Evolutionary conservation across 2,329 filamentous ascomycete species (phyloP).

Genomic region (Graphium sp.): DNA sequence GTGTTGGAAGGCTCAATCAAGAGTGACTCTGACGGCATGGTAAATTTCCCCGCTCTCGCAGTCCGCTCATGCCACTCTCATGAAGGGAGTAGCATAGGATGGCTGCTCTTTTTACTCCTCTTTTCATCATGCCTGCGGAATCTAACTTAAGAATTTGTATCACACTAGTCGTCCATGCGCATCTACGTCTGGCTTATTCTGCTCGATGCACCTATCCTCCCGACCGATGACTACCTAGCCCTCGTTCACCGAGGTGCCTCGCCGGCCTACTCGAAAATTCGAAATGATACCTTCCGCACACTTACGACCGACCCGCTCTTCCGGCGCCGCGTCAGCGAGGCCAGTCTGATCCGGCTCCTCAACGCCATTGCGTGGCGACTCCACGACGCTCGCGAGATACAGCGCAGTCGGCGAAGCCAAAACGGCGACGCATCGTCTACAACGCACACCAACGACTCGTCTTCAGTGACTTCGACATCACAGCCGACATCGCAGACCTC

Average conservation of each 20-base stretch:
- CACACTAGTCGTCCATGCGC: constrained; percentile 70
- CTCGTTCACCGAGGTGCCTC: constrained; percentile 88
- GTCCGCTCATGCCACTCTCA: neutral
- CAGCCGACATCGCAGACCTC: constrained; percentile 5
- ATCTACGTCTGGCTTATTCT: constrained; percentile 96
- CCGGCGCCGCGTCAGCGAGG: constrained; percentile 85
- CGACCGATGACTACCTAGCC: constrained; percentile 75
- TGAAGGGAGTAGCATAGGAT: neutral
- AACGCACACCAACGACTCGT: no score
- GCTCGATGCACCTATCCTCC: constrained; percentile 69
- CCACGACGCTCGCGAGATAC: constrained; percentile 54
- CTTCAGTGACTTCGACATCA: constrained; percentile 1
- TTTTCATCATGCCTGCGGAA: neutral
- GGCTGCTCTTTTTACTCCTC: neutral
- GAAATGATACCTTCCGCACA: constrained; percentile 95
- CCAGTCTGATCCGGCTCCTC: constrained; percentile 80
- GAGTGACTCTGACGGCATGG: constrained; percentile 68
- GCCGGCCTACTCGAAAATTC: constrained; percentile 90
- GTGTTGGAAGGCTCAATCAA: constrained; percentile 63
- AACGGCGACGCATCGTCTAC: neutral
- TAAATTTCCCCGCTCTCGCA: constrained; percentile 16
- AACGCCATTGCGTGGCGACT: constrained; percentile 93
- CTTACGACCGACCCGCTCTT: constrained; percentile 95
- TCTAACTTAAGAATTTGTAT: neutral
- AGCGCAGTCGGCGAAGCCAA: constrained; percentile 13